Percentiles rank a stretch among this genome's conserved stretches.
These are phyloP conservation scores for Breynia disticha DNA, from an alignment of 441 rosid species.

Conservation along the genomic window DNA sequence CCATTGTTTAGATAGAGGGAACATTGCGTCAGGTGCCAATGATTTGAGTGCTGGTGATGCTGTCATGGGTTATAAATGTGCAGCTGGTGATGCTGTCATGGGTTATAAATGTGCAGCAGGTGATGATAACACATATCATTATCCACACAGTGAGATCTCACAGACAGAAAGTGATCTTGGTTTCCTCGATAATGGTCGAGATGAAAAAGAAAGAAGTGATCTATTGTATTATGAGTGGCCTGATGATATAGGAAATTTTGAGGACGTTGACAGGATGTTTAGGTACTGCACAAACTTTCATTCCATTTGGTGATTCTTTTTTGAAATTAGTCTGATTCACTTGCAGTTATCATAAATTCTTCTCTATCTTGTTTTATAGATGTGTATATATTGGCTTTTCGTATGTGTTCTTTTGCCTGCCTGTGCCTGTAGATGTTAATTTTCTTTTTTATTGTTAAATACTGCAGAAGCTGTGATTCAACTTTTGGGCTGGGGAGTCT, in stretches of 20 bases:
- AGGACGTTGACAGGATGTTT: constrained; percentile 85
- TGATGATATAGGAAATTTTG: constrained; percentile 70
- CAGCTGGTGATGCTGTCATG: constrained; percentile 31
- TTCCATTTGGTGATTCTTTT: not conserved
- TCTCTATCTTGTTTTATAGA: not conserved
- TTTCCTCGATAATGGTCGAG: constrained; percentile 42
- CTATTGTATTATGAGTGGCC: constrained; percentile 70
- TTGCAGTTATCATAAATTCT: not conserved
- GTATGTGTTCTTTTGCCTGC: not conserved
- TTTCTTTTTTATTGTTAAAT: constrained; percentile 1
- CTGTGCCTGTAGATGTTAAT: not conserved
- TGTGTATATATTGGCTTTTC: not conserved
- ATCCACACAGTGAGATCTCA: constrained; percentile 42
- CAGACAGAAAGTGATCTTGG: constrained; percentile 41
- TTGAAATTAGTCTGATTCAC: not conserved
- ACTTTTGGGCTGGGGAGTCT: constrained; percentile 64
- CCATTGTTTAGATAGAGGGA: constrained; percentile 31
- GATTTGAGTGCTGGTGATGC: constrained; percentile 34
- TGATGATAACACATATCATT: constrained; percentile 29
- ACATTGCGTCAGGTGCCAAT: constrained; percentile 19
- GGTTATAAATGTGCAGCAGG: constrained; percentile 31
- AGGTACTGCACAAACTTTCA: constrained; percentile 33
- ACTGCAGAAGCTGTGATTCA: constrained; percentile 72
- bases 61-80: constrained; percentile 33
- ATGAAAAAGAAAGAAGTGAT: constrained; percentile 50